phyloP scores from a whole-genome alignment of 1,284 basidiomycete genomes.

The Meripilus lineatus region DNA sequence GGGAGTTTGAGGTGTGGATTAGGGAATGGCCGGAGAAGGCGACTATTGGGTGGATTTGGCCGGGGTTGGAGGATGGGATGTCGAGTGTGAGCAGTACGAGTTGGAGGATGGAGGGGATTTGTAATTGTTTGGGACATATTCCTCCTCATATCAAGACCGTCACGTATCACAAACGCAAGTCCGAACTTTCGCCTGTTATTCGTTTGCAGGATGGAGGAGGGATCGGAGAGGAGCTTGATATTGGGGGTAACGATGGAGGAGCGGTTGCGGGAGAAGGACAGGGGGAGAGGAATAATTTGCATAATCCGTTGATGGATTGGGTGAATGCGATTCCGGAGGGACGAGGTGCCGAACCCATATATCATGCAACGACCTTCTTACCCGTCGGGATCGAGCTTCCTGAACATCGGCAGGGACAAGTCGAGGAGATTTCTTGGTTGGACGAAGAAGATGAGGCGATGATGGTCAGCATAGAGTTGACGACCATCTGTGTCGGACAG shows the following conservation, averaged over 20 bases:
- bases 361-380: constrained; percentile 10
- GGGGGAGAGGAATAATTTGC: too few species aligned
- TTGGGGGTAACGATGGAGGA: neutral
- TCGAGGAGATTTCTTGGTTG: constrained; percentile 4
- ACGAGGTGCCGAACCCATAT: neutral
- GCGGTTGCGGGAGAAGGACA: neutral
- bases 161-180: constrained; percentile 7
- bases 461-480: constrained; percentile 10
- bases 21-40: constrained; percentile 13
- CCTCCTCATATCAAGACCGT: constrained; percentile 6
- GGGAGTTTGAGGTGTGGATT: constrained; percentile 12
- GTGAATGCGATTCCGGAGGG: too few species aligned
- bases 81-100: neutral
- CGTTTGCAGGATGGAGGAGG: too few species aligned
- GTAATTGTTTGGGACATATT: constrained; percentile 4
- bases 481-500: constrained; percentile 8
- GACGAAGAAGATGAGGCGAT: constrained; percentile 7
- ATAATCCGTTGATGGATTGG: too few species aligned
- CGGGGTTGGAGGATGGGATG: constrained; percentile 4
- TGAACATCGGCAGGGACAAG: constrained; percentile 3
- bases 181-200: neutral
- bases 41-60: constrained; percentile 13
- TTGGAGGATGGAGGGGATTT: neutral
- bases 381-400: constrained; percentile 10
- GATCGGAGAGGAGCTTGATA: neutral